These are phyloP conservation scores for Echites panduratus DNA, from an alignment of 257 asterid species.

Conservation along the genomic window DNA sequence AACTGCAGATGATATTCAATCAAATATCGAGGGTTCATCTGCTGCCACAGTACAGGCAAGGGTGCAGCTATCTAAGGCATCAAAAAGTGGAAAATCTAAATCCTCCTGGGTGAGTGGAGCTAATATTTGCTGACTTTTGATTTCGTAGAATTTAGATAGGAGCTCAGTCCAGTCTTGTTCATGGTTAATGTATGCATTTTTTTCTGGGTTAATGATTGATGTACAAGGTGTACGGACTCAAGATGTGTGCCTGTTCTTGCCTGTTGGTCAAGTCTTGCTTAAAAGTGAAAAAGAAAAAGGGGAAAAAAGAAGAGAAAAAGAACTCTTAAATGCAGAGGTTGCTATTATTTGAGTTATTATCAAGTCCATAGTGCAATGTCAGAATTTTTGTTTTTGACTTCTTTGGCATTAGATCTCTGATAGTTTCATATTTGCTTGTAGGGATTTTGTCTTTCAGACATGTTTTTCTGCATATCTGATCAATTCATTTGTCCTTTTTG, in stretches of 20 bases:
- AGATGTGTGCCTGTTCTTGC: not conserved
- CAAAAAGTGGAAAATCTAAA: conserved; percentile 17
- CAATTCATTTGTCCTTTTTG: not conserved
- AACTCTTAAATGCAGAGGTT: not conserved
- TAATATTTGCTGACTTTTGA: too few species aligned
- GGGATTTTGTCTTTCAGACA: not conserved
- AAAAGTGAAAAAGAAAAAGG: too few species aligned
- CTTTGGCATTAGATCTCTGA: not conserved
- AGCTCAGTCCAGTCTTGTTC: not conserved
- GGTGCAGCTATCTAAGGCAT: conserved; percentile 19
- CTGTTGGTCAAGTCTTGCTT: not conserved
- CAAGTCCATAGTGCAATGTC: not conserved
- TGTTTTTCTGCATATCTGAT: not conserved
- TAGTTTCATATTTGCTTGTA: not conserved
- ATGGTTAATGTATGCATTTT: too few species aligned
- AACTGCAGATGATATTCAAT: conserved; percentile 19
- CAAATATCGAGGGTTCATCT: conserved; percentile 20
- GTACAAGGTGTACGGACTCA: not conserved
- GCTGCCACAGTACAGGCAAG: conserved; percentile 20
- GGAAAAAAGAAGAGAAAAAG: not conserved
- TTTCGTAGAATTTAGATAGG: too few species aligned
- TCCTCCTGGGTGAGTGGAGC: conserved; percentile 16
- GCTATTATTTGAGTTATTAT: not conserved
- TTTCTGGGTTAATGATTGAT: too few species aligned
- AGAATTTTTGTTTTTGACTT: too few species aligned